Base-by-base conservation (phyloP, 2,329 filamentous ascomycete genomes). In the Daldinia sp. region DNA sequence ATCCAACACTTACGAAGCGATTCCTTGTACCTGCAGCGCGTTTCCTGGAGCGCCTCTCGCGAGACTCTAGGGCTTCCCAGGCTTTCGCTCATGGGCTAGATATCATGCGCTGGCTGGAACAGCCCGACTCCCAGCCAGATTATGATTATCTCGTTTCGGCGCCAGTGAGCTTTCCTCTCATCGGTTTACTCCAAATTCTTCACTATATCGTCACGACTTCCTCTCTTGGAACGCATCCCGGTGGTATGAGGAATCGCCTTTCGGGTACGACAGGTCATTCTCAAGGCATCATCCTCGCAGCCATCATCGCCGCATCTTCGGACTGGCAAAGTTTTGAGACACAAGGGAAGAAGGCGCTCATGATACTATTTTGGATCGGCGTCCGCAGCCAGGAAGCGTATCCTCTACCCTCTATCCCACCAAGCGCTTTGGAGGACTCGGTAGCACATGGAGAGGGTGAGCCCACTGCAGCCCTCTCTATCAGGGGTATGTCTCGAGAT, bases 111-210 rank as follows among this genome's bases (percentile, higher is more conserved):
- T 78, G 76, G 74, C 67, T 76, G 46, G 69, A 72, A 9, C 67
- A 78, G 20, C 63, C 73, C 6, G 72, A 76, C 7, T 63, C 68
- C 1, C 73, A 72, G 0, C 80, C 79, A 1, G 72, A 75, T 13
- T 35, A 61, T 6, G 76, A 77, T n/a, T 79, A 79, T 57, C 72
- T 82, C 3, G 69, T 78, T 35, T 76, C 77, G 2, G 77, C 79
- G 3, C 78, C 80, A 4, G 74, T 82, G 18, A 82, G 80, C 71
- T 78, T 81, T 48, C 80, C 81, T 1, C 54, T 82, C 6, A 81
- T 81, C 20, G 80, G 79, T 0, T 68, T 81, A 12, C 56, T 80
- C 9, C 75, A 78, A 51, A 74, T 82, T 23, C 69, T 77, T 20
- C 72, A 76, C 63, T 79, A 78, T 50, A 63, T 69, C 12, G 72